Base-by-base conservation (phyloP, 331 rosid species). In the Arachis monticola region DNA sequence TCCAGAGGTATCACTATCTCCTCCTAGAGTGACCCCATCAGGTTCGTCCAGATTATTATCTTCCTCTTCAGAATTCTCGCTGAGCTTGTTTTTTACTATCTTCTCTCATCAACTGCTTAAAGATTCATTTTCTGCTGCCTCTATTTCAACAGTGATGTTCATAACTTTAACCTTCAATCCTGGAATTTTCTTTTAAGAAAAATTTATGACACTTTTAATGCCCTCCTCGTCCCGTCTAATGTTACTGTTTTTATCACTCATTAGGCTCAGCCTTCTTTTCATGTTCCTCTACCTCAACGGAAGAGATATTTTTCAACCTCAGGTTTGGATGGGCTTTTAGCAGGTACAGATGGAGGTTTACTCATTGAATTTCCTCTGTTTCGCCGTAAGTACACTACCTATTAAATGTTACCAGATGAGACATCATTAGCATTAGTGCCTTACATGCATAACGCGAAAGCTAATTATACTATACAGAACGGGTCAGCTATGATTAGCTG, bases 181-280 rank as follows among this genome's bases (percentile, higher is more conserved):
- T 5, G 99, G 99, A 85, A 95, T 88, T 84, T 95, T 95, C 59
- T 90, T 93, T 87, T 92, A 90, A n/a, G 92, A 88, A 85, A 92
- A 95, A 71, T 92, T 88, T 74, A 95, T 86, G 76, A 95, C 97
- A 69, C 91, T 91, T 85, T 87, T 92, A 82, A 95, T 92, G 35
- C 99, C 99, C 83, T 95, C 99, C 89, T 95, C 99, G 86, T 92
- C 73, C 81, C 96, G 84, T 95, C 99, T n/a, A 11, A 80, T 38
- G 45, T 64, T 81, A 57, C 41, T 75, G 71, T 11, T 81, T 82
- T 89, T 92, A 82, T 89, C 93, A 73, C n/a, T 92, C 92, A 41
- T 80, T 79, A 69, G 41, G 84, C 83, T 89, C 98, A 32, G 64
- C 67, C 81, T 91, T 90, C 42, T 75, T 92, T 80, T 86, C 91